Conservation (phyloP, 2,329 filamentous ascomycete species). For the Aspergillus luchuensis region DNA sequence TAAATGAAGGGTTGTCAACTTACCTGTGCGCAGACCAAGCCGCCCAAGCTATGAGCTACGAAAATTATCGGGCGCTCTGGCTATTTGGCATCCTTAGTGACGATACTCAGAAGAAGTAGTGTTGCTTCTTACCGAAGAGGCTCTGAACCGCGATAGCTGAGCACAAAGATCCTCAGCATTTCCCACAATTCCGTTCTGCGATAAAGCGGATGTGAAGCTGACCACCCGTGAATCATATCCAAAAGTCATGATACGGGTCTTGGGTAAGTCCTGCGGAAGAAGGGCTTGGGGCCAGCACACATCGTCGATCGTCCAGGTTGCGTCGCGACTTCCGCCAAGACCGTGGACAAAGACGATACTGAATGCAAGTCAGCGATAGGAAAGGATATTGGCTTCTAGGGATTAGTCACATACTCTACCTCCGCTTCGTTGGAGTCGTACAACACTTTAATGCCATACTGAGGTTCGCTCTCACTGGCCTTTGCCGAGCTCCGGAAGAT, state of each 20-base stretch:
- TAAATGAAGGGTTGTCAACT: not conserved
- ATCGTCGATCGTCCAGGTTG: not conserved
- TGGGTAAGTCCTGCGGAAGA: not conserved
- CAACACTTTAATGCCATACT: not conserved
- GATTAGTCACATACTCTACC: not conserved
- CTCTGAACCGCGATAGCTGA: not conserved
- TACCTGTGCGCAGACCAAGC: not conserved
- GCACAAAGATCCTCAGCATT: not conserved
- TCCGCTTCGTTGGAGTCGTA: not conserved
- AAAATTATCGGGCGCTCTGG: not conserved
- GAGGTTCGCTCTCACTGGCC: not conserved
- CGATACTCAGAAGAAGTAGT: not conserved
- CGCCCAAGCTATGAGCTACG: not conserved
- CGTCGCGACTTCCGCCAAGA: not conserved
- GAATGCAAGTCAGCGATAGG: too few species aligned
- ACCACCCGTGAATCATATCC: not conserved
- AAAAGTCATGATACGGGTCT: not conserved
- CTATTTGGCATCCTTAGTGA: not conserved
- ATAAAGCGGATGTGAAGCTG: not conserved
- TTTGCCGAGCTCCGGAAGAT: not conserved
- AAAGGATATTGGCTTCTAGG: too few species aligned
- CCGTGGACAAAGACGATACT: not conserved
- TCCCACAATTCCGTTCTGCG: not conserved
- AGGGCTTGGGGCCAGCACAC: not conserved
- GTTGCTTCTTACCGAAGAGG: not conserved